Base-by-base conservation (phyloP, 495 filamentous ascomycete species). In the Saxispiralis lemnorum region DNA sequence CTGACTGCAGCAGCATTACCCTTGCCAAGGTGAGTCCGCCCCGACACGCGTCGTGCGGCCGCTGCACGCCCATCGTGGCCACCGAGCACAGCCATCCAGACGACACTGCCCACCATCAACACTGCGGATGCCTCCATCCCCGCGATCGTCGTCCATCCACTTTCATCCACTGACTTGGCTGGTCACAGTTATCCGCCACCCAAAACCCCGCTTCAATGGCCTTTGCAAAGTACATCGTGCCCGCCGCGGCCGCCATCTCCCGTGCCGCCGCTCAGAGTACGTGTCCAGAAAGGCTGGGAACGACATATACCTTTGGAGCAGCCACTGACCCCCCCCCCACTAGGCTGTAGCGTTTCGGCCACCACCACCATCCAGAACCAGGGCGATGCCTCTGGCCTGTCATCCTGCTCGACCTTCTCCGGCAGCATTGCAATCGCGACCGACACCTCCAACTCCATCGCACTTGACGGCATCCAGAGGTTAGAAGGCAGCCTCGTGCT, bases 401-500 rank as follows among this genome's bases (percentile, higher is more conserved):
- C 66, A 43, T 56, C 63, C 42, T 99, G 89, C 68, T 57, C 63
- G 28, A 80, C 68, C 15, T 66, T 86, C 52, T 61, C 72, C 41
- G 87, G 87, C 49, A 70, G 70, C 55, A 62, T 99, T 38, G 67
- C 75, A 35, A 68, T 96, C 49, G 66, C 66, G 41, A 59, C 66
- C 14, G 49, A 56, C 35, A 67, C 73, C 35, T 58, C 65, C 21
- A 69, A 67, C 31, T 36, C 54, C 43, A 67, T 82, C 46, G 62
- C 68, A 15, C 38, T 80, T 43, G 57, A 68, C 50, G 72, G 73
- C 44, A 63, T 83, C 40, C 19, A 67, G 45, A 52, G 64, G 45
- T 81, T 99, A 54, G 63, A 63, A 6, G 92, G 89, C 52, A 68
- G 70, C 56, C 63, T 99, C 16, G 70, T 56, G 20, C 63, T 69